Evolutionary conservation across 2,329 filamentous ascomycete genomes (phyloP), one percentile per base, ranked within the genome.

Genomic region (Colletotrichum sidae): DNA sequence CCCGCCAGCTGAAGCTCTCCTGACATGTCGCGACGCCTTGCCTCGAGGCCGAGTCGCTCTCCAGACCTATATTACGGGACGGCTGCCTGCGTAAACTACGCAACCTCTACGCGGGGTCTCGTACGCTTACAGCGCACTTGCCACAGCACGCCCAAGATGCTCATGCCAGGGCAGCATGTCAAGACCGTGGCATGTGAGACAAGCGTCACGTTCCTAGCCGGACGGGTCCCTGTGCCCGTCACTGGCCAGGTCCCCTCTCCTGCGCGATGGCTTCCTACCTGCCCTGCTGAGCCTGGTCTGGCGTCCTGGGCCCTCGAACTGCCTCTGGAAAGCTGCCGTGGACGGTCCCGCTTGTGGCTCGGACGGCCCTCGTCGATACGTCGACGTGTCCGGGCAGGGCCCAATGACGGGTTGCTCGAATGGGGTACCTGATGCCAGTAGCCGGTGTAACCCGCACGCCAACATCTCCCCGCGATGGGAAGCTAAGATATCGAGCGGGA

Each of bases 121-220:
- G 52, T 55, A 10, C 11, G 58, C 58, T 53, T 53, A 57, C 34
- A 15, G 57, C 44, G 35, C 47, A 50, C 47, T 47, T 53, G 52
- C 45, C 45, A 63, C 47, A 42, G 41, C 42, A 51, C 34, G 17
- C 50, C 44, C 12, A 7, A 60, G 39, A 56, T 50, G 17, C 39
- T 60, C 52, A 55, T 55, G 45, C 47, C 47, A 65, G 58, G 56
- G 46, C 52, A 17, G 42, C 13, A 39, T 35, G 15, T 52, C 46
- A 52, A 34, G 11, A 9, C 15, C 62, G 55, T 56, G 37, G 52
- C 46, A 56, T 62, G 62, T 49, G 49, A 65, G 53, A 56, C 47
- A 62, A 15, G 62, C 52, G 52, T 60, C 47, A 65, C 62, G 52
- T 65, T 62, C 62, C 52, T 42, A 42, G 52, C 50, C 39, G 42